phyloP scores from a whole-genome alignment of 2,329 filamentous ascomycete species.

The Septoria petroselini region DNA sequence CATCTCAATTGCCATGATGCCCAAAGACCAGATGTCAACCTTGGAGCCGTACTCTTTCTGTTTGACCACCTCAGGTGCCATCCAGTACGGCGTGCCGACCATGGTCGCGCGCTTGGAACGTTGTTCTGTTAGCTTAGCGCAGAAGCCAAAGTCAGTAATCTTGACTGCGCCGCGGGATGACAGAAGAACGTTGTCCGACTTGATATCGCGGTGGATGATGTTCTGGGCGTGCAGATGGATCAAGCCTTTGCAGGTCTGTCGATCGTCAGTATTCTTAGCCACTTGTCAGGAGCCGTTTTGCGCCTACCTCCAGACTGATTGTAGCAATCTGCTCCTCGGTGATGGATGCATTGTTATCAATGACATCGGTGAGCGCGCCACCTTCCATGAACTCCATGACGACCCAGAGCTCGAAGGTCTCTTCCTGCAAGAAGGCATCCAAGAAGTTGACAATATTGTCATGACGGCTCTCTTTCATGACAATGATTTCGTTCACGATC shows the following conservation, averaged over 20 bases:
- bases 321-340: slow-evolving; percentile 97
- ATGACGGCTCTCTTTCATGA: slow-evolving; percentile 99
- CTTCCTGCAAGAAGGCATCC: slow-evolving; percentile 93
- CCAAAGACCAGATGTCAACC: slow-evolving; percentile 97
- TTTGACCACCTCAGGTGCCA: slow-evolving; percentile 98
- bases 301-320: slow-evolving; percentile 85
- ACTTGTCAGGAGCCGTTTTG: too few species aligned
- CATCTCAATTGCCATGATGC: slow-evolving; percentile 99
- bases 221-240: slow-evolving; percentile 93
- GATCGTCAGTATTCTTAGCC: slow-evolving; percentile 30
- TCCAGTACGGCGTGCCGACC: slow-evolving; percentile 99
- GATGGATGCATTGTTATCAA: slow-evolving; percentile 93
- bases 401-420: slow-evolving; percentile 94
- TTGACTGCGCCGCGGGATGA: slow-evolving; percentile 95
- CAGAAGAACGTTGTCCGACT: slow-evolving; percentile 96
- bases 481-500: slow-evolving; percentile 99
- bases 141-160: slow-evolving; percentile 96
- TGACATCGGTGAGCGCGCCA: slow-evolving; percentile 93
- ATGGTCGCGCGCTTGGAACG: slow-evolving; percentile 98
- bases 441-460: slow-evolving; percentile 99
- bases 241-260: slow-evolving; percentile 86
- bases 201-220: slow-evolving; percentile 99
- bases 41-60: slow-evolving; percentile 98
- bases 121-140: slow-evolving; percentile 93
- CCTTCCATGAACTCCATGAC: slow-evolving; percentile 99